Evolutionary conservation across 139 green algal species (phyloP), one percentile per base, ranked within the genome.

Genomic region (Coelastrella sp.): DNA sequence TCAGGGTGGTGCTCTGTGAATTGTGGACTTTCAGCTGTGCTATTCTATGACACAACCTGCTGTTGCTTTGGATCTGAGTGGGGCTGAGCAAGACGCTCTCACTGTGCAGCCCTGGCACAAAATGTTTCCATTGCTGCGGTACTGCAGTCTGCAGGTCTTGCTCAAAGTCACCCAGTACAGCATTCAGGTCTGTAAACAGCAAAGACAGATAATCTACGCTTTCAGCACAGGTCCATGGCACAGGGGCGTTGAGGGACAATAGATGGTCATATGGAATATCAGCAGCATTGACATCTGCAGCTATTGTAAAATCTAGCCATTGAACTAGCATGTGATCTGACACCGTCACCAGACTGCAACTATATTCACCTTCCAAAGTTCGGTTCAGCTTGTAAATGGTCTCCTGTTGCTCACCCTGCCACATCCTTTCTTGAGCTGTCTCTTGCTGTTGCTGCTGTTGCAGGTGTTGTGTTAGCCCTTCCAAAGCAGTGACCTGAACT

Each of bases 391-490:
- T n/a, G n/a, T n/a, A n/a, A n/a, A n/a, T n/a, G n/a, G n/a, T n/a
- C n/a, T n/a, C n/a, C n/a, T n/a, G n/a, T n/a, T n/a, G n/a, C n/a
- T n/a, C n/a, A n/a, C n/a, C n/a, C n/a, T n/a, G n/a, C n/a, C n/a
- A n/a, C 45, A 57, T 23, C 45, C 45, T 23, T 57, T 57, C 45
- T 57, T 57, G 45, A 9, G 45, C 45, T 51, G 67, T 51, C 67
- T 76, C 35, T 43, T 73, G 34, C 64, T 41, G 64, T 30, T 74
- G 53, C 30, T 83, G 37, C 35, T 83, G 38, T 23, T 74, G 53
- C 59, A 83, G 53, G 13, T 83, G 57, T 57, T 62, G 76, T 27
- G n/a, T 59, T 35, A 83, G 11, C n/a, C 73, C 57, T 32, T 83
- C 35, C n/a, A 83, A 40, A 21, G 59, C 57, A 11, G 25, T 38